These are phyloP conservation scores for Peribolospora baueri DNA, from an alignment of 768 basidiomycete genomes.

Conservation along the genomic window DNA sequence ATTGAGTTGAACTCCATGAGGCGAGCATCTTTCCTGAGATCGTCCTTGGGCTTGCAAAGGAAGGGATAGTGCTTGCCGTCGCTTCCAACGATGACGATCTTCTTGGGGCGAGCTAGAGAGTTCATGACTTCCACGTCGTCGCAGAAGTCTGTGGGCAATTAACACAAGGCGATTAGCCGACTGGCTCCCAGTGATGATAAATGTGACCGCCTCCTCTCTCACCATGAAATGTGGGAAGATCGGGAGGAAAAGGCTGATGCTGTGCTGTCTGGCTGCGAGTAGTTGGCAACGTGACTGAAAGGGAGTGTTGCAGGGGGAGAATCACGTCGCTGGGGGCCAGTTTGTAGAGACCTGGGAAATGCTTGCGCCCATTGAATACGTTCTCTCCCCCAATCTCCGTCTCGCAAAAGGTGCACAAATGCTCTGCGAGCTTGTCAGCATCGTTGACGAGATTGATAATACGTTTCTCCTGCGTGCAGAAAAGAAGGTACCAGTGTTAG, in stretches of 20 bases:
- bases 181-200: background rate
- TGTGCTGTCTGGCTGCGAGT: conserved; percentile 28
- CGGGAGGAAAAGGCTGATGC: conserved; percentile 56
- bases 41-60: conserved; percentile 89
- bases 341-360: conserved; percentile 31
- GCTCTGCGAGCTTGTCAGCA: conserved; percentile 6
- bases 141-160: conserved; percentile 31
- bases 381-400: conserved; percentile 2
- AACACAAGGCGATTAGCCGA: no score
- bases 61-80: conserved; percentile 72
- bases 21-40: conserved; percentile 85
- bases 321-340: conserved; percentile 46
- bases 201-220: conserved; percentile 6
- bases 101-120: conserved; percentile 72
- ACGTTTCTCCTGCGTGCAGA: background rate
- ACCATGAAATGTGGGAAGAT: conserved; percentile 56
- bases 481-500: background rate
- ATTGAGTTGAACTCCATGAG: conserved; percentile 96
- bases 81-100: conserved; percentile 58
- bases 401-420: conserved; percentile 26
- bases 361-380: conserved; percentile 29
- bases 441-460: conserved; percentile 5
- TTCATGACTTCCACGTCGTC: conserved; percentile 79
- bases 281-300: conserved; percentile 70
- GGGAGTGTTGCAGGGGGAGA: conserved; percentile 74